A percentile compares a stretch with the other conserved stretches of the same genome.
Evolutionary conservation across 768 basidiomycete genomes (phyloP).

Genomic region (Galerina sulciceps): DNA sequence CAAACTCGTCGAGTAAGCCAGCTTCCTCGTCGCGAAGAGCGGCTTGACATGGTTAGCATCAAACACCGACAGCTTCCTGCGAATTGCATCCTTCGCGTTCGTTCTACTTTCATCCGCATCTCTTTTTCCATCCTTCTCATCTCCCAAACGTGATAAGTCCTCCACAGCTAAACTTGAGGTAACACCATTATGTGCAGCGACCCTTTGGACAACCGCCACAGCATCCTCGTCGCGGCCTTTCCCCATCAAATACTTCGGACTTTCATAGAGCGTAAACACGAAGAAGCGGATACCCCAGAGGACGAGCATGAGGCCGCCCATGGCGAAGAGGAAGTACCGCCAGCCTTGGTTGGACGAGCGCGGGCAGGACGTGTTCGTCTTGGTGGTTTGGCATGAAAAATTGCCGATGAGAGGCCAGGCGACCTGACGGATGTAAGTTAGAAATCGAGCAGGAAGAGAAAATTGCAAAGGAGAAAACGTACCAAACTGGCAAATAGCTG

Average conservation of each 20-base stretch:
- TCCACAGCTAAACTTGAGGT: constrained; percentile 51
- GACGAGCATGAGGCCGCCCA: constrained; percentile 73
- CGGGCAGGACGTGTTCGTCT: constrained; percentile 37
- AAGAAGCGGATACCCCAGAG: constrained; percentile 55
- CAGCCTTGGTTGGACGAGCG: constrained; percentile 67
- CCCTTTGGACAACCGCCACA: constrained; percentile 60
- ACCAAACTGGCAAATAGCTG: constrained; percentile 64
- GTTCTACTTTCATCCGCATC: background rate
- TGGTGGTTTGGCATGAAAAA: constrained; percentile 55
- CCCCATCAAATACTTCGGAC: constrained; percentile 77
- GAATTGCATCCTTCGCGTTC: background rate
- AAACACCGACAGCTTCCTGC: constrained; percentile 39
- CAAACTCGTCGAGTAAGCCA: constrained; percentile 69
- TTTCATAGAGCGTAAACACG: constrained; percentile 71
- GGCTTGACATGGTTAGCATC: constrained; percentile 50
- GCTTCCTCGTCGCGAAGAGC: constrained; percentile 63
- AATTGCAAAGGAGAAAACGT: background rate
- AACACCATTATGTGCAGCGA: constrained; percentile 67
- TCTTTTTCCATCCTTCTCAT: background rate
- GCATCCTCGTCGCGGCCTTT: constrained; percentile 68
- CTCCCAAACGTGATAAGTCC: constrained; percentile 37
- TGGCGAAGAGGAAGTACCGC: constrained; percentile 74
- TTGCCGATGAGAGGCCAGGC: constrained; percentile 78
- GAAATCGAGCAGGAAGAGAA: background rate
- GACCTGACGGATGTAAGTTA: constrained; percentile 41